Evolutionary conservation across 495 filamentous ascomycete species (phyloP).

Genomic region (Lasiosphaeriaceae sp.): DNA sequence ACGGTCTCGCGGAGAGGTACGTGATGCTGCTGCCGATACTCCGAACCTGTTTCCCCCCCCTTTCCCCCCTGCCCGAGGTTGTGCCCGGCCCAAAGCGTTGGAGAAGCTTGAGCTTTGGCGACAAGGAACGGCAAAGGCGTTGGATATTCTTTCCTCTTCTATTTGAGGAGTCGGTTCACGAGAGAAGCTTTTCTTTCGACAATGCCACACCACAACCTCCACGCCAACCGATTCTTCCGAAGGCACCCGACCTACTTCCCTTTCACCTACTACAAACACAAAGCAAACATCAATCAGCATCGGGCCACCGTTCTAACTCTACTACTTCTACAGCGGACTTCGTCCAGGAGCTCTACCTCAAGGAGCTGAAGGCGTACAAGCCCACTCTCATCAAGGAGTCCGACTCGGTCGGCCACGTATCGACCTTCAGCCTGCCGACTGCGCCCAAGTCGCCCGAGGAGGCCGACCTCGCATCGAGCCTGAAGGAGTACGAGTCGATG

Average conservation of each 20-base stretch:
- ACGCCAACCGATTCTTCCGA: no score
- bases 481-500: slow-evolving; percentile 90
- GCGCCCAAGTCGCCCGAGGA: slow-evolving; percentile 86
- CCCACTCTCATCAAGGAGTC: slow-evolving; percentile 72
- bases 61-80: no score
- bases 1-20: slow-evolving; percentile 73
- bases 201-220: no score
- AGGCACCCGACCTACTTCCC: not conserved
- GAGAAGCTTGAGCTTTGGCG: no score
- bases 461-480: slow-evolving; percentile 78
- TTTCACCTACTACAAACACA: not conserved
- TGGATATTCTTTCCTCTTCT: no score
- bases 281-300: not conserved
- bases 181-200: no score
- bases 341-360: slow-evolving; percentile 95
- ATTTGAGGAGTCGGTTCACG: no score
- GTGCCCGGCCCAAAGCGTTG: no score
- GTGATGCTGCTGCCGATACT: slow-evolving; percentile 12
- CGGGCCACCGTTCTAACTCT: not conserved
- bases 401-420: slow-evolving; percentile 87
- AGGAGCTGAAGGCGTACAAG: slow-evolving; percentile 92
- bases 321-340: slow-evolving; percentile 65
- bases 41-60: slow-evolving; percentile 23
- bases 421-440: slow-evolving; percentile 76
- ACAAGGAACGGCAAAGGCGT: no score